These are phyloP conservation scores for Chrysanthemum seticuspe DNA, from an alignment of 129 eudicot genomes.

Conservation along the genomic window DNA sequence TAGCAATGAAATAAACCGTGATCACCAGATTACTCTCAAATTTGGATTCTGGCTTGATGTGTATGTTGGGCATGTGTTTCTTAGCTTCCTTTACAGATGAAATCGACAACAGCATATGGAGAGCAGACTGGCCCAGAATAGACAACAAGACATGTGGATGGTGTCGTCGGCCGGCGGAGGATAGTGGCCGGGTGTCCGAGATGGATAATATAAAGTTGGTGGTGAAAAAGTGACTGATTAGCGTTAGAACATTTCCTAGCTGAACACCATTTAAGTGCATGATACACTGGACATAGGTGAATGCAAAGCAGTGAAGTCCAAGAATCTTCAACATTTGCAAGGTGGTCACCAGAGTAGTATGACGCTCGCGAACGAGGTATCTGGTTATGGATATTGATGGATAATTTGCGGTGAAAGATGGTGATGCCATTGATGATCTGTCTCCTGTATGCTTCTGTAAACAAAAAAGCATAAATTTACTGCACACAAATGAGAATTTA, in stretches of 20 bases:
- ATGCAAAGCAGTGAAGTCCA: slow-evolving; percentile 86
- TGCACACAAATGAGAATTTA: slow-evolving; percentile 1
- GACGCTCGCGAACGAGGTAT: slow-evolving; percentile 83
- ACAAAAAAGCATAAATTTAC: too few species aligned
- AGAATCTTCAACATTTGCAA: slow-evolving; percentile 94
- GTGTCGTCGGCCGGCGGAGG: slow-evolving; percentile 74
- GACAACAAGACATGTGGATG: slow-evolving; percentile 83
- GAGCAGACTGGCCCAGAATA: slow-evolving; percentile 68
- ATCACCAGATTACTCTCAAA: slow-evolving; percentile 80
- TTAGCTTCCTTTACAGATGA: slow-evolving; percentile 70
- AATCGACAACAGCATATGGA: slow-evolving; percentile 68
- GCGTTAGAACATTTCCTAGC: slow-evolving; percentile 83
- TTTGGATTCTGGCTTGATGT: slow-evolving; percentile 80
- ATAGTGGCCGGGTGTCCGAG: slow-evolving; percentile 77
- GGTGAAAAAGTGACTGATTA: slow-evolving; percentile 80
- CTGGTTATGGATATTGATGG: slow-evolving; percentile 81
- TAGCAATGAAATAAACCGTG: slow-evolving; percentile 90
- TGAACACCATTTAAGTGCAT: slow-evolving; percentile 88
- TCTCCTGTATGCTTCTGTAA: slow-evolving; percentile 57
- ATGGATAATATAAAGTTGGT: slow-evolving; percentile 85
- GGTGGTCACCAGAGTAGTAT: slow-evolving; percentile 85
- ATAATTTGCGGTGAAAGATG: slow-evolving; percentile 75
- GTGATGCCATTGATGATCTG: slow-evolving; percentile 91
- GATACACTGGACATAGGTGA: slow-evolving; percentile 77
- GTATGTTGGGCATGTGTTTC: slow-evolving; percentile 88